phyloP scores from a whole-genome alignment of 148 eudicot species.

The Rhododendron molle region DNA sequence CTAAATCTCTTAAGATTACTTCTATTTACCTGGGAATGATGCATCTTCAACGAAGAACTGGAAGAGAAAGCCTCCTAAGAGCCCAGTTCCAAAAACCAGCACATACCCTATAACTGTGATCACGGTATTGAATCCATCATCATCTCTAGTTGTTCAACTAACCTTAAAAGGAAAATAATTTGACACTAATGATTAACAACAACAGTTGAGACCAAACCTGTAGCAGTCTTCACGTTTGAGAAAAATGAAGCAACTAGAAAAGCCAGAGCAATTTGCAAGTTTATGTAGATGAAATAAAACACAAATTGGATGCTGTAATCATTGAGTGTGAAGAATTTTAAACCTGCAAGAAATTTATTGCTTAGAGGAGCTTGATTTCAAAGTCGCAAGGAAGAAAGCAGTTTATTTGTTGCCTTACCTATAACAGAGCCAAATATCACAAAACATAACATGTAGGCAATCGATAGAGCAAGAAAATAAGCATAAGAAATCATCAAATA shows the following conservation, averaged over 20 bases:
- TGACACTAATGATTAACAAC: background rate
- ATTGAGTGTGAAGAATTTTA: conserved; percentile 66
- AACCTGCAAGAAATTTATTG: conserved; percentile 43
- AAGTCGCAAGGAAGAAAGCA: conserved; percentile 8
- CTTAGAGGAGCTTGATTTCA: conserved; percentile 6
- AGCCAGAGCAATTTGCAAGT: conserved; percentile 81
- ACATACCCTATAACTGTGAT: conserved; percentile 71
- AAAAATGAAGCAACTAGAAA: conserved; percentile 19
- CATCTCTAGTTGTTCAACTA: conserved; percentile 11
- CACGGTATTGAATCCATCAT: conserved; percentile 13
- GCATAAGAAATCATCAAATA: conserved; percentile 90
- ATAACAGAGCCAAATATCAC: conserved; percentile 74
- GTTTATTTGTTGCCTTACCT: conserved; percentile 33
- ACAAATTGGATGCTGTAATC: conserved; percentile 80
- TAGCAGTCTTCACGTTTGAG: conserved; percentile 40
- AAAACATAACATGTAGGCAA: conserved; percentile 71
- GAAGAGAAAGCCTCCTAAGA: conserved; percentile 75
- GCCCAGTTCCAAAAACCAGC: conserved; percentile 69
- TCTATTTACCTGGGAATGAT: conserved; percentile 76
- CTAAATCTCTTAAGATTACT: background rate
- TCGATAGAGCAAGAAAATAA: conserved; percentile 74
- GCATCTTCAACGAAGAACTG: conserved; percentile 63
- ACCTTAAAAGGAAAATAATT: conserved; percentile 1
- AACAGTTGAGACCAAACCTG: conserved; percentile 53
- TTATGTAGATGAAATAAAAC: conserved; percentile 75